Evolutionary conservation across 179 eudicot species (phyloP).

Genomic region (Silene vulgaris): DNA sequence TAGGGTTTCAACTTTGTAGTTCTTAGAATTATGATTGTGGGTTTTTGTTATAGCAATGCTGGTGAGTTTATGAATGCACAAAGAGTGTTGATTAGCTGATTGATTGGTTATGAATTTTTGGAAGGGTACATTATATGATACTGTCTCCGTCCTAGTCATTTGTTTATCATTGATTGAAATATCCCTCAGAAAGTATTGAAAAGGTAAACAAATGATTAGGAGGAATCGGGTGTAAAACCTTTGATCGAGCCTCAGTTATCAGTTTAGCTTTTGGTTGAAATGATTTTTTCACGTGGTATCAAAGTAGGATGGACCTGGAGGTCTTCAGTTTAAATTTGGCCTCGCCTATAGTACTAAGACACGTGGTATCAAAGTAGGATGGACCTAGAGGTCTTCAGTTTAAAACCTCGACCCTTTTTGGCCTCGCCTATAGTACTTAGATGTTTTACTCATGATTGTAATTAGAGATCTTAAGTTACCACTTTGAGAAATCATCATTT

Average conservation of each 20-base stretch:
- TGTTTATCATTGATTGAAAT: too few relatives aligned
- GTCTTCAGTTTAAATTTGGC: neutral
- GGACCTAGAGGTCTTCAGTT: neutral
- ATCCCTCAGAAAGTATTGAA: too few relatives aligned
- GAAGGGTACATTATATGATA: neutral
- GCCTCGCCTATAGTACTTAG: neutral
- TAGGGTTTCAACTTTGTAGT: slow-evolving; percentile 7
- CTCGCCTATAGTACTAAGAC: too few relatives aligned
- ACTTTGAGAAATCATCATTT: neutral
- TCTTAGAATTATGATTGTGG: neutral
- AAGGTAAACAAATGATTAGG: too few relatives aligned
- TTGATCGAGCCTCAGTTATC: neutral
- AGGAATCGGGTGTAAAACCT: neutral
- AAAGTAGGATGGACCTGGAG: neutral
- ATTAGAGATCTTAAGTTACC: neutral
- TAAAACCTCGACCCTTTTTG: neutral
- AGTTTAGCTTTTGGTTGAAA: neutral
- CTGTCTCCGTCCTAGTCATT: too few relatives aligned
- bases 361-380: neutral
- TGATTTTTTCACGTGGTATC: neutral
- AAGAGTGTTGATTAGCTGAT: neutral
- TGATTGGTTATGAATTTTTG: neutral
- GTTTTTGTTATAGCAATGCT: neutral
- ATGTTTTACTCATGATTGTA: neutral
- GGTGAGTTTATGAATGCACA: neutral